Conservation (phyloP, 495 filamentous ascomycete species). For the Aspergillus cavernicola region DNA sequence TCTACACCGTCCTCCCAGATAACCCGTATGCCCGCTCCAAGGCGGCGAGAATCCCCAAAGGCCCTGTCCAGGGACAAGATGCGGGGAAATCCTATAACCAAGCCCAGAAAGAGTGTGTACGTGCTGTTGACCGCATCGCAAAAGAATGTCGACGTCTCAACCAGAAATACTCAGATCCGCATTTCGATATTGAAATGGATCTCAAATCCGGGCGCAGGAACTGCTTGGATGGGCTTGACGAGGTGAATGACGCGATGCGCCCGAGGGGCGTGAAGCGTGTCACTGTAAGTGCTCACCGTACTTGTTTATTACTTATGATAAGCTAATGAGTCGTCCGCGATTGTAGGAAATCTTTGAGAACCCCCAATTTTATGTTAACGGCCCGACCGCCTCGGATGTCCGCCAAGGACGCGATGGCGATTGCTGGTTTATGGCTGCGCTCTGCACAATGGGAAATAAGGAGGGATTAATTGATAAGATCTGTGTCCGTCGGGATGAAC, state of each 20-base stretch:
- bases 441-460: constrained; percentile 82
- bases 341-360: constrained; percentile 79
- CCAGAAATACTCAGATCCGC: constrained; percentile 83
- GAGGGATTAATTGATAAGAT: constrained; percentile 71
- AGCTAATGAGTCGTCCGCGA: not conserved
- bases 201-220: constrained; percentile 57
- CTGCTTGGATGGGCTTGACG: constrained; percentile 60
- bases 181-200: constrained; percentile 85
- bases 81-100: constrained; percentile 67
- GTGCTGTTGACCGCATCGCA: constrained; percentile 76
- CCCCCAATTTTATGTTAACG: constrained; percentile 81
- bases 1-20: constrained; percentile 68
- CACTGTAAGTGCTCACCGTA: constrained; percentile 32
- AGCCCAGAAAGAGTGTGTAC: constrained; percentile 62
- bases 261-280: constrained; percentile 65
- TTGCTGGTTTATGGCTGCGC: constrained; percentile 87
- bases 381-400: constrained; percentile 77
- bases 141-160: constrained; percentile 81
- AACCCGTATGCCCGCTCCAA: constrained; percentile 65
- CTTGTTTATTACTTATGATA: not conserved
- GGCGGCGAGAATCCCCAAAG: constrained; percentile 51
- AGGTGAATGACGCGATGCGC: constrained; percentile 37
- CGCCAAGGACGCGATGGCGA: constrained; percentile 78
- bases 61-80: constrained; percentile 50
- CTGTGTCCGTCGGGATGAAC: constrained; percentile 77